Evolutionary conservation across 352 stramenopile genomes (phyloP).

Genomic region (Phytophthora idaei): DNA sequence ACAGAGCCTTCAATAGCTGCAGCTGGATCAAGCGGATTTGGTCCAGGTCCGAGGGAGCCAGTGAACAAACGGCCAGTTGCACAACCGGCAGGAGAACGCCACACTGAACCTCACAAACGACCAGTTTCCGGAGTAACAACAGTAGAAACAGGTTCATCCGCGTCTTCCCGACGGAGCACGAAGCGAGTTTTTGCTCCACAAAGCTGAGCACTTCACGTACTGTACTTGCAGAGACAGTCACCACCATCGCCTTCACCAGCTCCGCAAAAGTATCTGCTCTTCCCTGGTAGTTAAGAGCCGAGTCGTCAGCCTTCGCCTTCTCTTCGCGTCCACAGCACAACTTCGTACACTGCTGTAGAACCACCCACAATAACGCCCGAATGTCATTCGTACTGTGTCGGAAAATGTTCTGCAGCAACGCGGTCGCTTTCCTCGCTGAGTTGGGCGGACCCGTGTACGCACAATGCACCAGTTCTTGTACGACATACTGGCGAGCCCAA

Average conservation of each 20-base stretch:
- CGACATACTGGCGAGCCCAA: constrained; percentile 51
- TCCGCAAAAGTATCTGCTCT: constrained; percentile 50
- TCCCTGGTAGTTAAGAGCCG: constrained; percentile 26
- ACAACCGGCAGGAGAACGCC: constrained; percentile 37
- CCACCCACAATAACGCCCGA: constrained; percentile 45
- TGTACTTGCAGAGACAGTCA: constrained; percentile 14
- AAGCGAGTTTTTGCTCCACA: constrained; percentile 55
- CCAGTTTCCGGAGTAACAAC: constrained; percentile 55
- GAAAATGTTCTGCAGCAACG: constrained; percentile 45
- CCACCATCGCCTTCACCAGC: constrained; percentile 51
- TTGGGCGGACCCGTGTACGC: constrained; percentile 37
- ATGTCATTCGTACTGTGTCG: constrained; percentile 16
- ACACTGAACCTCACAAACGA: constrained; percentile 35
- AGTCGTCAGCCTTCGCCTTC: neutral
- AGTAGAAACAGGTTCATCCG: constrained; percentile 63
- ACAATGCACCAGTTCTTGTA: constrained; percentile 51
- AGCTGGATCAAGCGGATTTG: constrained; percentile 56
- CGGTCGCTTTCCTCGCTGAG: constrained; percentile 30
- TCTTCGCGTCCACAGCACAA: constrained; percentile 60
- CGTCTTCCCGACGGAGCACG: constrained; percentile 42
- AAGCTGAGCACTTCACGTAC: constrained; percentile 42
- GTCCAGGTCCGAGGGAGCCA: constrained; percentile 36
- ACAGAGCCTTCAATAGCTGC: constrained; percentile 56
- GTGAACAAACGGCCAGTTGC: constrained; percentile 49
- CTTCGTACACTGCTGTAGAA: constrained; percentile 64